Evolutionary conservation across 306 rosid genomes (phyloP).

Genomic region (Delonix regia): DNA sequence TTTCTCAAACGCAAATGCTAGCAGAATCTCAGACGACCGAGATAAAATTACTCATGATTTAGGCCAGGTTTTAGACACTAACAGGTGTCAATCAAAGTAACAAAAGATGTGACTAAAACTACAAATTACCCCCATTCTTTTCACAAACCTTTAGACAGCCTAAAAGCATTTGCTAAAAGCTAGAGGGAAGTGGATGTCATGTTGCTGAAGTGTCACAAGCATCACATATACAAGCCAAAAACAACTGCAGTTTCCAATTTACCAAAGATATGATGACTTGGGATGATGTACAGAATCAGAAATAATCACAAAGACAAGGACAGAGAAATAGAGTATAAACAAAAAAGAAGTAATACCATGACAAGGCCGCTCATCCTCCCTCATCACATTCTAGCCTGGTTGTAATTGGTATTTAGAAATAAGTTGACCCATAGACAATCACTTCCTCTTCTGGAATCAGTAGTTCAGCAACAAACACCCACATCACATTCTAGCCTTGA

Average conservation of each 20-base stretch:
- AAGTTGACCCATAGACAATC: not conserved
- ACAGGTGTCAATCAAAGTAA: not conserved
- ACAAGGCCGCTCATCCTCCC: not conserved
- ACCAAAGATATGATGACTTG: not conserved
- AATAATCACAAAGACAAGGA: not conserved
- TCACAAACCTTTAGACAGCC: not conserved
- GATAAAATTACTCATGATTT: not conserved
- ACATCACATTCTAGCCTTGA: not conserved
- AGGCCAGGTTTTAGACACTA: not conserved
- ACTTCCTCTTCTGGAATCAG: not conserved
- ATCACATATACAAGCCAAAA: not conserved
- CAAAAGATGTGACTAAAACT: not conserved
- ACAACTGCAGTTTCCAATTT: not conserved
- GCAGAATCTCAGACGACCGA: not conserved
- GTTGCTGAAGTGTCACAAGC: not conserved
- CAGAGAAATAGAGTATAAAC: not conserved
- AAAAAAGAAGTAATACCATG: not conserved
- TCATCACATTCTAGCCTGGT: not conserved
- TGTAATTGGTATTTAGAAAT: not conserved
- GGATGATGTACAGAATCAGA: not conserved
- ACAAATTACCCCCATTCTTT: not conserved
- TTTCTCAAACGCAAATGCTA: not conserved
- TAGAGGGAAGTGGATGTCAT: not conserved
- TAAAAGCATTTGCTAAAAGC: not conserved
- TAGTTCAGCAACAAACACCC: not conserved